Conservation (phyloP, 2,329 filamentous ascomycete species). For the Paecilomyces niveus region DNA sequence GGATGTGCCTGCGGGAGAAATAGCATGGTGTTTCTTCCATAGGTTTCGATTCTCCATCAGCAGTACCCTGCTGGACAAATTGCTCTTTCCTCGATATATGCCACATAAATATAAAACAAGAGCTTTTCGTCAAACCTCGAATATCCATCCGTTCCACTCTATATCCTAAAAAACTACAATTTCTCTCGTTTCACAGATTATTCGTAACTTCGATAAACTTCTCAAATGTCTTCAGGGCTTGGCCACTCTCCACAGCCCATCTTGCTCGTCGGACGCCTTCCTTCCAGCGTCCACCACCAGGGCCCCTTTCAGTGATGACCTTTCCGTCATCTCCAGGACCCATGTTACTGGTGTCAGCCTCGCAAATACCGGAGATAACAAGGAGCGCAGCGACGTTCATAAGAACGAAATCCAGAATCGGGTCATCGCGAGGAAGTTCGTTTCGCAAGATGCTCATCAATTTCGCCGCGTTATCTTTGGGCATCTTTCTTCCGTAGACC, state of each 20-base stretch:
- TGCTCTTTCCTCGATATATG: not conserved
- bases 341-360: constrained; percentile 73
- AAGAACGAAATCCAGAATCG: constrained; percentile 86
- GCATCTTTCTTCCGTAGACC: constrained; percentile 79
- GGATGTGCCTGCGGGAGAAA: not conserved
- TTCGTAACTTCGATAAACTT: constrained; percentile 81
- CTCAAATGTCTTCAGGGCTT: constrained; percentile 75
- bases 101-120: not conserved
- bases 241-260: constrained; percentile 81
- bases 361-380: constrained; percentile 78
- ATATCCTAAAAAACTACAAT: constrained; percentile 19
- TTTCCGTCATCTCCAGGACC: constrained; percentile 71
- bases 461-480: constrained; percentile 80
- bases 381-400: constrained; percentile 89
- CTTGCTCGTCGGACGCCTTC: constrained; percentile 81
- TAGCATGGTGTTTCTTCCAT: not conserved
- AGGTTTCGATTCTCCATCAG: not conserved
- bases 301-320: constrained; percentile 74
- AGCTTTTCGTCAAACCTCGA: not conserved
- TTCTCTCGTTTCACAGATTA: constrained; percentile 19
- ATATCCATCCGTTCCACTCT: constrained; percentile 3
- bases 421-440: constrained; percentile 66
- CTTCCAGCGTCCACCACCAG: constrained; percentile 86
- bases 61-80: not conserved
- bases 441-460: constrained; percentile 68